These are phyloP conservation scores for Mediolabrus comicus DNA, from an alignment of 108 stramenopile genomes.

Conservation along the genomic window DNA sequence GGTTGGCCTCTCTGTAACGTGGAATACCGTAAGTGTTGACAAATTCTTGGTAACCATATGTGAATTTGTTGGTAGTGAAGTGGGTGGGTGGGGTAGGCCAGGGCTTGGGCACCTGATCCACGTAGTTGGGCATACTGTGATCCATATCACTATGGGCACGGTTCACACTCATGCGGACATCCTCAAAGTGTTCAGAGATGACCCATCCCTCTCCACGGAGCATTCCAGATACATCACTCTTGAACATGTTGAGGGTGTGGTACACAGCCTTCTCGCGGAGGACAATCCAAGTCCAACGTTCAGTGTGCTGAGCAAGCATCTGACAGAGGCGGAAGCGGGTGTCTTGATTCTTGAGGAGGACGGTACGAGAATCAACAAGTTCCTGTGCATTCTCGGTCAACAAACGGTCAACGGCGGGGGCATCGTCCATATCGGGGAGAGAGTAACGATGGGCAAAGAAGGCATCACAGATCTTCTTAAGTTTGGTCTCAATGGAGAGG, in stretches of 20 bases:
- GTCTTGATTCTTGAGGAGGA: slow-evolving; percentile 96
- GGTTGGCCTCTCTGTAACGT: slow-evolving; percentile 97
- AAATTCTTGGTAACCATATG: slow-evolving; percentile 94
- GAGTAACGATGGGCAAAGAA: slow-evolving; percentile 93
- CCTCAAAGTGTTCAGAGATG: slow-evolving; percentile 69
- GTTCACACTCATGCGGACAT: slow-evolving; percentile 75
- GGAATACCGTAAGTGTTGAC: slow-evolving; percentile 99
- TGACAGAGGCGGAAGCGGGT: slow-evolving; percentile 90
- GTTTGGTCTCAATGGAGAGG: slow-evolving; percentile 88
- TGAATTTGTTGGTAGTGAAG: slow-evolving; percentile 96
- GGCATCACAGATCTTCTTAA: slow-evolving; percentile 98
- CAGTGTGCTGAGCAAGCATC: slow-evolving; percentile 82
- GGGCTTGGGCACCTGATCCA: slow-evolving; percentile 85
- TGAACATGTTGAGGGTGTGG: slow-evolving; percentile 98
- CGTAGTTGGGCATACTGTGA: slow-evolving; percentile 81
- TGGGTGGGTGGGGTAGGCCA: slow-evolving; percentile 97
- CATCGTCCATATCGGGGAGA: slow-evolving; percentile 94
- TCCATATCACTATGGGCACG: slow-evolving; percentile 91
- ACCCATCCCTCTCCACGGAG: slow-evolving; percentile 98
- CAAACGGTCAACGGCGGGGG: slow-evolving; percentile 78
- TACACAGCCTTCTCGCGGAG: slow-evolving; percentile 93
- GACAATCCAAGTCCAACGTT: slow-evolving; percentile 92
- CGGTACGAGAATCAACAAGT: slow-evolving; percentile 85
- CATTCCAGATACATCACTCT: slow-evolving; percentile 93
- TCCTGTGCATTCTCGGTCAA: slow-evolving; percentile 87